Conservation (phyloP, 2,329 filamentous ascomycete genomes). For the Aspergillus ruber region DNA sequence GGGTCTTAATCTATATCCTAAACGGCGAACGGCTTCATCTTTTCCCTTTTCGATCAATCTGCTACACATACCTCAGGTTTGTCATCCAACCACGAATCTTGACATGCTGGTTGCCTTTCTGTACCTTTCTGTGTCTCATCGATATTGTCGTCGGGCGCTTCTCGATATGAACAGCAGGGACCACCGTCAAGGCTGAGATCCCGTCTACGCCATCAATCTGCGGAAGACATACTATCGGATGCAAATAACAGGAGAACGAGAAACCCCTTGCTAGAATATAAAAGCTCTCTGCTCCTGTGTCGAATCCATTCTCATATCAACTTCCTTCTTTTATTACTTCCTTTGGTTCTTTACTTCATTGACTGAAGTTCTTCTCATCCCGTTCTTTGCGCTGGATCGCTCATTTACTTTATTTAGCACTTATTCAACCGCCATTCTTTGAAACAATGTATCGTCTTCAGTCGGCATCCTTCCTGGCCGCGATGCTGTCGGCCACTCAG, state of each 20-base stretch:
- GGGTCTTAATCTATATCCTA: not conserved
- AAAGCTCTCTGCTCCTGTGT: not conserved
- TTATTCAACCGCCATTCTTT: not conserved
- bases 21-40: not conserved
- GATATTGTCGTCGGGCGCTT: not conserved
- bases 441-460: constrained; percentile 8
- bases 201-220: not conserved
- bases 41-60: not conserved
- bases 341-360: not conserved
- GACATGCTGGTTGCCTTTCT: too few relatives aligned
- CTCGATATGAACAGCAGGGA: not conserved
- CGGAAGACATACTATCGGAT: not conserved
- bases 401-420: not conserved
- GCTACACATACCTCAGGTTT: not conserved
- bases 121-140: not conserved
- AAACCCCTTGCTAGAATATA: not conserved
- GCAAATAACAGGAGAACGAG: not conserved
- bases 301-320: too few relatives aligned
- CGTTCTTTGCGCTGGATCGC: not conserved
- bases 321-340: not conserved
- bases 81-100: not conserved
- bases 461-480: constrained; percentile 18
- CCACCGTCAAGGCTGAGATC: not conserved
- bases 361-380: not conserved
- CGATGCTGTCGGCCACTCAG: constrained; percentile 25